Percentiles rank a stretch among this genome's conserved stretches.
Conservation (phyloP, 805 yeast genomes). For the Starmerella davenportii region DNA sequence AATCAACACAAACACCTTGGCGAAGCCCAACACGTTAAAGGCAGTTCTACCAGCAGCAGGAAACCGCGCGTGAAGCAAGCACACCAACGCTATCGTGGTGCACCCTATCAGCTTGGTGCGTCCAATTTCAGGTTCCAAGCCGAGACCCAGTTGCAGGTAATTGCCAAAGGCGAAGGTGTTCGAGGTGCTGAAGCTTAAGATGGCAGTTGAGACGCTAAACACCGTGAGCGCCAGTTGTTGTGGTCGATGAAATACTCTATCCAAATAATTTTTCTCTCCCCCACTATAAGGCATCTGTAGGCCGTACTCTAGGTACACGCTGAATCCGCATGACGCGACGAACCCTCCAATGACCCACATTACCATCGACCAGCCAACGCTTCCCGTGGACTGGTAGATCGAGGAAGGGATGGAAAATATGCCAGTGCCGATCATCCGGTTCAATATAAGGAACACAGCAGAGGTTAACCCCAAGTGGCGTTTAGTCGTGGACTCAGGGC, state of each 20-base stretch:
- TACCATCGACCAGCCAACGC: slow-evolving; percentile 38
- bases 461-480: slow-evolving; percentile 22
- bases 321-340: slow-evolving; percentile 36
- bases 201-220: slow-evolving; percentile 36
- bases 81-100: slow-evolving; percentile 28
- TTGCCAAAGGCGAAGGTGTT: slow-evolving; percentile 50
- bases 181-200: slow-evolving; percentile 44
- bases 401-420: slow-evolving; percentile 52
- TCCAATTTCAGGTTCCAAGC: slow-evolving; percentile 25
- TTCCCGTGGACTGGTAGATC: slow-evolving; percentile 38
- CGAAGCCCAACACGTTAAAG: slow-evolving; percentile 37
- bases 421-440: slow-evolving; percentile 61
- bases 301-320: slow-evolving; percentile 48
- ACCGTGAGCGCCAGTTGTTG: slow-evolving; percentile 33
- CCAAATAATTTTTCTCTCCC: slow-evolving; percentile 52
- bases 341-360: slow-evolving; percentile 49
- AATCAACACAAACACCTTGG: slow-evolving; percentile 34
- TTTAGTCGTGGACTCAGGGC: neutral
- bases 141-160: slow-evolving; percentile 32
- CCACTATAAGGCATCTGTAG: slow-evolving; percentile 47
- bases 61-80: slow-evolving; percentile 30
- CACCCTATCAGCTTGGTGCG: slow-evolving; percentile 29
- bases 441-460: slow-evolving; percentile 32
- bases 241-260: slow-evolving; percentile 38
- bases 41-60: slow-evolving; percentile 35